Evolutionary conservation across 305 asterid species (phyloP).

Genomic region (Fraxinus nigra): DNA sequence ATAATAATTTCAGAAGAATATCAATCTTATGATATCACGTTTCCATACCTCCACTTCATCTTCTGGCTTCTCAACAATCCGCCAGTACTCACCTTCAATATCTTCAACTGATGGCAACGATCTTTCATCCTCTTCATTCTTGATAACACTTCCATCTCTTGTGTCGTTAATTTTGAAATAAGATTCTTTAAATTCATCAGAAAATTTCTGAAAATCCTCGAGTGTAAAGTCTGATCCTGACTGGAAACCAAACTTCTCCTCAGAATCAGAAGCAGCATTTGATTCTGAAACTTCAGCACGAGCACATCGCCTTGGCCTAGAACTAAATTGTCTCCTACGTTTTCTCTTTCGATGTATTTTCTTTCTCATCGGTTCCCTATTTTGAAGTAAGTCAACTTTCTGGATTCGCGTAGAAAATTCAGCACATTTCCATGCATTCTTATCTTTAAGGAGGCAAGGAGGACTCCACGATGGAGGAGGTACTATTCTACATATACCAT

Average conservation of each 20-base stretch:
- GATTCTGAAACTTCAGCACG: conserved; percentile 49
- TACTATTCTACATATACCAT: conserved; percentile 84
- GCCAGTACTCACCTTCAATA: conserved; percentile 88
- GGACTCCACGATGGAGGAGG: conserved; percentile 95
- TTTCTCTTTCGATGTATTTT: conserved; percentile 60
- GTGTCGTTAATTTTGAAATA: conserved; percentile 53
- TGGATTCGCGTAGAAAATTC: conserved; percentile 78
- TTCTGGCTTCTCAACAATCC: conserved; percentile 75
- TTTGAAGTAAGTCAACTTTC: conserved; percentile 89
- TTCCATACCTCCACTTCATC: conserved; percentile 76
- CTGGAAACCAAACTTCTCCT: conserved; percentile 87
- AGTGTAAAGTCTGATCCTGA: conserved; percentile 87
- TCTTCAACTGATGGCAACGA: conserved; percentile 62
- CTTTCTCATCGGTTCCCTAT: conserved; percentile 84
- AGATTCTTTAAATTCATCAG: conserved; percentile 61
- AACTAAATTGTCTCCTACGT: conserved; percentile 50
- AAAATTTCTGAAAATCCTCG: conserved; percentile 54
- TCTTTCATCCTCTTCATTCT: conserved; percentile 28
- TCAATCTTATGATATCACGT: conserved; percentile 13
- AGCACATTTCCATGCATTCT: conserved; percentile 56
- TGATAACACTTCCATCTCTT: conserved; percentile 23
- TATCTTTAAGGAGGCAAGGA: conserved; percentile 76
- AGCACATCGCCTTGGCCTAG: conserved; percentile 48
- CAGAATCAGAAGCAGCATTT: conserved; percentile 35
- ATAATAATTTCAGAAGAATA: conserved; percentile 1